These are phyloP conservation scores for Mycena vulgaris DNA, from an alignment of 768 basidiomycete species.

Conservation along the genomic window DNA sequence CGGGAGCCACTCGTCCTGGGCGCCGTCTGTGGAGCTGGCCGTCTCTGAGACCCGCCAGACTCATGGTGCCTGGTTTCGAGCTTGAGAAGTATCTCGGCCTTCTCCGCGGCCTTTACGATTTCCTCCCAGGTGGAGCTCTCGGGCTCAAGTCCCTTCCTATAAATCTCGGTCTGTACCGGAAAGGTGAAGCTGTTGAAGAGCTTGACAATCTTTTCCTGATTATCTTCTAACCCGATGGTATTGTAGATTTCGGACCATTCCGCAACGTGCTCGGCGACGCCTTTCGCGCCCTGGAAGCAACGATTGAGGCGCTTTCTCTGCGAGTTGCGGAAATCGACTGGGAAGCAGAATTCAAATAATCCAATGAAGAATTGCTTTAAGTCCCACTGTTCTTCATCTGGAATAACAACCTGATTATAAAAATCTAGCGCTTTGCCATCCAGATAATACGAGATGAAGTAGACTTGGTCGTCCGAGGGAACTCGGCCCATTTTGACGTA, in stretches of 20 bases:
- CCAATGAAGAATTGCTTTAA: conserved; percentile 48
- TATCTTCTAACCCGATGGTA: conserved; percentile 37
- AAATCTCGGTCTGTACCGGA: neutral
- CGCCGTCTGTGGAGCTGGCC: neutral
- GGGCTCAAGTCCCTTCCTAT: neutral
- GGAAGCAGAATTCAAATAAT: conserved; percentile 56
- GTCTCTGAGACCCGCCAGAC: neutral
- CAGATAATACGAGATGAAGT: conserved; percentile 44
- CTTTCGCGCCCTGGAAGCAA: conserved; percentile 5
- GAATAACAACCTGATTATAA: conserved; percentile 43
- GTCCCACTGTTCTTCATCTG: conserved; percentile 37
- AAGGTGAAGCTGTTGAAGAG: conserved; percentile 40
- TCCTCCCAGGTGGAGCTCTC: neutral
- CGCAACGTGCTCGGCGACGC: conserved; percentile 41
- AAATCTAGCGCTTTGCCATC: conserved; percentile 47
- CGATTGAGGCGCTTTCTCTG: neutral
- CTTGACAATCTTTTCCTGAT: conserved; percentile 36
- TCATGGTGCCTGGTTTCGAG: neutral
- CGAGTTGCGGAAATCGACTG: conserved; percentile 37
- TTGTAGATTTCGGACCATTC: conserved; percentile 40
- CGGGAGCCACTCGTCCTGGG: too few relatives aligned
- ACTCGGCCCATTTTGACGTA: conserved; percentile 30
- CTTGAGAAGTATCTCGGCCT: neutral
- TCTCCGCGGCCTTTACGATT: neutral
- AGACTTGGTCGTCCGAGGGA: conserved; percentile 30